Evolutionary conservation across 2,329 filamentous ascomycete genomes (phyloP).

Genomic region (Penicillium sp.): DNA sequence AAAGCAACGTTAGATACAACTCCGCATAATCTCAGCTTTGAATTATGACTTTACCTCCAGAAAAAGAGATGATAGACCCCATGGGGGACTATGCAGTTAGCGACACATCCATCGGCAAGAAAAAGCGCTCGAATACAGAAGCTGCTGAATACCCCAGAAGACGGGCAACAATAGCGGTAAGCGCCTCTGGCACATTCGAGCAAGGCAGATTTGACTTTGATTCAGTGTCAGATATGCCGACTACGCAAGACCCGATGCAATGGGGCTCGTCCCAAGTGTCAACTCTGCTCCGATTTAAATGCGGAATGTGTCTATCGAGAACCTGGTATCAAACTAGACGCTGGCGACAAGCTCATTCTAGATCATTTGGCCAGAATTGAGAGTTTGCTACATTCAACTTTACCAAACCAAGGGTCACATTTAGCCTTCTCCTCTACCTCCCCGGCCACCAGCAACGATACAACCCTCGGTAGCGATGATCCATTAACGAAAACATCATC

Average conservation of each 20-base stretch:
- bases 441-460: conserved; percentile 64
- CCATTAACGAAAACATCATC: conserved; percentile 38
- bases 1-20: background rate
- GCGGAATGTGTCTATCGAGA: conserved; percentile 83
- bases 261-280: conserved; percentile 77
- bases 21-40: background rate
- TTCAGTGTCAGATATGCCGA: conserved; percentile 74
- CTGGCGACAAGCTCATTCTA: conserved; percentile 80
- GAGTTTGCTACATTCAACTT: conserved; percentile 69
- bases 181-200: conserved; percentile 3
- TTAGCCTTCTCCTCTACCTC: conserved; percentile 56
- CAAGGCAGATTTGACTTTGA: background rate
- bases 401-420: conserved; percentile 42
- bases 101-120: conserved; percentile 21
- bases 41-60: background rate
- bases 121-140: conserved; percentile 32
- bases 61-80: conserved; percentile 10
- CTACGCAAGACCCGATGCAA: conserved; percentile 78
- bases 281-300: conserved; percentile 76
- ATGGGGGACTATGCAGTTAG: conserved; percentile 7
- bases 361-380: conserved; percentile 77
- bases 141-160: conserved; percentile 33
- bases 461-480: conserved; percentile 59
- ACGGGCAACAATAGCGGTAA: conserved; percentile 36
- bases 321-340: conserved; percentile 81